Percentiles rank a stretch among this genome's conserved stretches.
These are phyloP conservation scores for Hyaloscypha bicolor DNA, from an alignment of 495 filamentous ascomycete genomes.

Conservation along the genomic window DNA sequence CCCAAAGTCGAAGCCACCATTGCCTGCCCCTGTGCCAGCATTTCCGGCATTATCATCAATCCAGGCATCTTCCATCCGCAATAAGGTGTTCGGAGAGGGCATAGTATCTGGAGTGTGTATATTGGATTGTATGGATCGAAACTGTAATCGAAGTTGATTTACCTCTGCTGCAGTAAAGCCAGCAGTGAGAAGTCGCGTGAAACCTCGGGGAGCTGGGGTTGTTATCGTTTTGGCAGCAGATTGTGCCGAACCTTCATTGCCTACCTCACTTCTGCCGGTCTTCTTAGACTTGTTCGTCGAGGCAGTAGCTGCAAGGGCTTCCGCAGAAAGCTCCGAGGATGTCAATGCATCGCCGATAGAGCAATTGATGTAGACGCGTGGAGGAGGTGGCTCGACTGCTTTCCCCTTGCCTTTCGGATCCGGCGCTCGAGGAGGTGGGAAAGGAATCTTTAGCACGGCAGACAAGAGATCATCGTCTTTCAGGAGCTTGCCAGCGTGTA, in stretches of 20 bases:
- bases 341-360: constrained; percentile 78
- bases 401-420: constrained; percentile 57
- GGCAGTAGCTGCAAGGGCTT: constrained; percentile 47
- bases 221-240: constrained; percentile 32
- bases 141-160: constrained; percentile 79
- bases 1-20: constrained; percentile 36
- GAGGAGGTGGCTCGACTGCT: constrained; percentile 46
- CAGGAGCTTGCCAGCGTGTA: constrained; percentile 83
- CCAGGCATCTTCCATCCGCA: constrained; percentile 85
- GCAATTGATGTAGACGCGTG: constrained; percentile 83
- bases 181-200: constrained; percentile 79
- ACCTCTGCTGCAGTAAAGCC: constrained; percentile 85
- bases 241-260: constrained; percentile 6
- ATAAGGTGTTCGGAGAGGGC: constrained; percentile 60
- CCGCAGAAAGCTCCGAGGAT: constrained; percentile 65
- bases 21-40: constrained; percentile 23
- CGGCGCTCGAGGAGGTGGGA: constrained; percentile 46
- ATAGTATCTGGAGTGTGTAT: constrained; percentile 84
- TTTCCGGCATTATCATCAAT: constrained; percentile 68
- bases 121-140: constrained; percentile 74
- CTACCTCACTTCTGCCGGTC: constrained; percentile 23
- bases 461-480: constrained; percentile 68
- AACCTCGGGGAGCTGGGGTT: constrained; percentile 74
- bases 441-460: constrained; percentile 62
- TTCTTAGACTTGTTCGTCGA: constrained; percentile 24